Evolutionary conservation across 2,329 filamentous ascomycete species (phyloP).

Genomic region (Podosphaera xanthii): DNA sequence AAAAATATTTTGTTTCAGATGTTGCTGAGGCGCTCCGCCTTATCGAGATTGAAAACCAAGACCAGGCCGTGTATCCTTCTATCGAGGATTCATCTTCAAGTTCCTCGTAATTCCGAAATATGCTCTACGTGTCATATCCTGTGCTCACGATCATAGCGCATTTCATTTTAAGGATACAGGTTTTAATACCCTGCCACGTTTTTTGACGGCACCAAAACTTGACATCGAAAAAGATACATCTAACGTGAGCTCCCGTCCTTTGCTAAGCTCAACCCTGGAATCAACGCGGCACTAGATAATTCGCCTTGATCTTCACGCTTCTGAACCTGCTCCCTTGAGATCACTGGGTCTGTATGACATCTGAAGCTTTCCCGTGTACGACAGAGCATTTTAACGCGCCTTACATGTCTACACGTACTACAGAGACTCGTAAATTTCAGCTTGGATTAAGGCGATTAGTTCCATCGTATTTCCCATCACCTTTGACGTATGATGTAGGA

Average conservation of each 20-base stretch:
- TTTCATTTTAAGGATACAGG: neutral
- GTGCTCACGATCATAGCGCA: neutral
- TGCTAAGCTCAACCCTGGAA: no score
- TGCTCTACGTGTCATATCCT: neutral
- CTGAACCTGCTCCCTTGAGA: no score
- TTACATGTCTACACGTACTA: no score
- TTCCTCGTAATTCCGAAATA: no score
- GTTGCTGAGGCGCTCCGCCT: slow-evolving; percentile 67
- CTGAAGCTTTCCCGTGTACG: no score
- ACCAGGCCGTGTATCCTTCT: neutral
- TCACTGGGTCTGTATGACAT: no score
- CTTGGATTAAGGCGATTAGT: neutral
- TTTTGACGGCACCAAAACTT: neutral
- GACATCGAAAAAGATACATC: neutral
- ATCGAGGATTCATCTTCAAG: neutral
- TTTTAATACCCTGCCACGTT: neutral
- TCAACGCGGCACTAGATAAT: no score
- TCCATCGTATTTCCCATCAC: neutral
- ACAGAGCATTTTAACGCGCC: no score
- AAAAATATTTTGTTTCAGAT: slow-evolving; percentile 53
- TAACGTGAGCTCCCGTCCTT: neutral
- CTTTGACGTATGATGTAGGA: neutral
- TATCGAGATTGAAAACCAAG: slow-evolving; percentile 33
- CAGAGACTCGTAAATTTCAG: no score
- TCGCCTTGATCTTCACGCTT: no score